Percentiles rank a stretch among this genome's conserved stretches.
Evolutionary conservation across 352 stramenopile species (phyloP).

Genomic region (Bremia lactucae): DNA sequence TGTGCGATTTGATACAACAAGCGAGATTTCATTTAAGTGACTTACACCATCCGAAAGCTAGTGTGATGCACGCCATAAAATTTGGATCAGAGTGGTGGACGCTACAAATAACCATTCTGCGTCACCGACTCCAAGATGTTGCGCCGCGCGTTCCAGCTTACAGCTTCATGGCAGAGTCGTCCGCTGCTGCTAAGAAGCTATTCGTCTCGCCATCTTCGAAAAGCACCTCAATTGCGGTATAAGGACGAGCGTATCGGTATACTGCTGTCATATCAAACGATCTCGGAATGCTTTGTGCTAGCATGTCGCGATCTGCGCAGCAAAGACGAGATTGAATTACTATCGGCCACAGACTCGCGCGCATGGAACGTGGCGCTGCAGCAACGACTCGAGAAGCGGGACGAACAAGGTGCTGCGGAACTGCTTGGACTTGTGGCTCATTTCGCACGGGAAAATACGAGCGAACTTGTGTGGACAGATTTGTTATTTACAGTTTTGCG

Average conservation of each 20-base stretch:
- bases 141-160: constrained; percentile 10
- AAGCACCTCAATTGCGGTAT: constrained; percentile 9
- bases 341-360: constrained; percentile 36
- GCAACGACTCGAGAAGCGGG: constrained; percentile 31
- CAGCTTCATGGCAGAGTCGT: constrained; percentile 1
- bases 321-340: constrained; percentile 32
- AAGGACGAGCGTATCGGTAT: constrained; percentile 22
- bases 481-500: constrained; percentile 65
- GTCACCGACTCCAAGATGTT: too few relatives aligned
- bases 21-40: too few relatives aligned
- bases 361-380: constrained; percentile 53
- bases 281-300: constrained; percentile 21
- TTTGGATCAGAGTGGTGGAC: too few relatives aligned
- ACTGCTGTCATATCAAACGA: constrained; percentile 27
- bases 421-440: constrained; percentile 39
- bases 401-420: constrained; percentile 34
- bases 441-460: constrained; percentile 40
- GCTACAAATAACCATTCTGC: too few relatives aligned
- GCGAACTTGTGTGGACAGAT: constrained; percentile 52
- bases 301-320: constrained; percentile 24
- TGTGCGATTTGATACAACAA: too few relatives aligned
- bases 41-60: too few relatives aligned
- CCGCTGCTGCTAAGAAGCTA: constrained; percentile 1
- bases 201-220: constrained; percentile 2
- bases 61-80: too few relatives aligned